Conservation (phyloP, 2,329 filamentous ascomycete genomes). For the Xylaria sp. region DNA sequence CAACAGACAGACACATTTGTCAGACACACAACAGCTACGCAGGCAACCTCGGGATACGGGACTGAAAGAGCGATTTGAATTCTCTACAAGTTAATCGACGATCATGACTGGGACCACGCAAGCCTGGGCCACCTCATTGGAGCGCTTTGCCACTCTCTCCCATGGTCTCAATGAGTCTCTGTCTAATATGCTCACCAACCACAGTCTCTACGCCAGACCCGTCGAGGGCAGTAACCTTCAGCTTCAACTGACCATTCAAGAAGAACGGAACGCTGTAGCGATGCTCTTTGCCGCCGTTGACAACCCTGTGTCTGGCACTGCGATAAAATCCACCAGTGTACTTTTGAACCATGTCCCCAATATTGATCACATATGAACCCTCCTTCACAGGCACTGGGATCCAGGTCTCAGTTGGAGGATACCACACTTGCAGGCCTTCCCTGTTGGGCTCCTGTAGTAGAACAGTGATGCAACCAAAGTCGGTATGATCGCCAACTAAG, state of each 20-base stretch:
- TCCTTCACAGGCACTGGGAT: constrained; percentile 48
- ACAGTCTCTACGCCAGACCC: constrained; percentile 43
- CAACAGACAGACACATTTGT: neutral
- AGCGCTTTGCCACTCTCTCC: constrained; percentile 30
- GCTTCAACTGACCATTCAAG: constrained; percentile 45
- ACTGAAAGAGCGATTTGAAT: neutral
- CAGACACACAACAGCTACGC: neutral
- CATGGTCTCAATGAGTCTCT: constrained; percentile 42
- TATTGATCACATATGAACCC: constrained; percentile 53
- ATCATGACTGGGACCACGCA: neutral
- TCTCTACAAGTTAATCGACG: neutral
- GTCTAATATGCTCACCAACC: constrained; percentile 42
- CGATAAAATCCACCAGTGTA: constrained; percentile 48
- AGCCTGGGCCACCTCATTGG: neutral
- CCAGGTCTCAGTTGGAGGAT: constrained; percentile 45
- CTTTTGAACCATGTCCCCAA: constrained; percentile 53
- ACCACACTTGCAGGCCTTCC: constrained; percentile 48
- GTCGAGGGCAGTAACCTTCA: constrained; percentile 40
- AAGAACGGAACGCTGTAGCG: constrained; percentile 48
- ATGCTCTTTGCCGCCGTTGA: constrained; percentile 44
- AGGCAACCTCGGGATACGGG: neutral
- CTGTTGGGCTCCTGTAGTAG: constrained; percentile 48
- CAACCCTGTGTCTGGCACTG: constrained; percentile 49
- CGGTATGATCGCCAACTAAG: constrained; percentile 48
- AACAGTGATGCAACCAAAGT: constrained; percentile 49